Percentiles rank a stretch among this genome's conserved stretches.
These are phyloP conservation scores for Fusarium sp. DNA, from an alignment of 2,329 filamentous ascomycete genomes.

Conservation along the genomic window DNA sequence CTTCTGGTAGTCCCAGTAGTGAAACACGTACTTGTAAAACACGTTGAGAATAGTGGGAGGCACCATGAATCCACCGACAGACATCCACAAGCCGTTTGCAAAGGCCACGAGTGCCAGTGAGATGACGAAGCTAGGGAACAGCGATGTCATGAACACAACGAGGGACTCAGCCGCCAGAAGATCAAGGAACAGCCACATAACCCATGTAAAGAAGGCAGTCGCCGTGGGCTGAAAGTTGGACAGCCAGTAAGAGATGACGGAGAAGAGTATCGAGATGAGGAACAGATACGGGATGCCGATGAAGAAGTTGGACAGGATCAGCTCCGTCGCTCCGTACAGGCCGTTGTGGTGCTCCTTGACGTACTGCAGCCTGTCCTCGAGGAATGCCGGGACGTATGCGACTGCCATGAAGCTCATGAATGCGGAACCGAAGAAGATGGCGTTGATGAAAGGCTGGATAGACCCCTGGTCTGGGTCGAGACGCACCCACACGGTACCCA, in stretches of 20 bases:
- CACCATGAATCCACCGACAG: conserved; percentile 85
- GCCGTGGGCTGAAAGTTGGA: conserved; percentile 77
- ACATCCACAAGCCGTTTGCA: conserved; percentile 92
- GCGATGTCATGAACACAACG: conserved; percentile 78
- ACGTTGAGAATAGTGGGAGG: conserved; percentile 77
- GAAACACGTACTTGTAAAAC: conserved; percentile 89
- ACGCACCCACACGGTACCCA: conserved; percentile 89
- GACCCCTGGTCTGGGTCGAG: conserved; percentile 75
- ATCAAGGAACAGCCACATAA: conserved; percentile 88
- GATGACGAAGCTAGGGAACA: conserved; percentile 85
- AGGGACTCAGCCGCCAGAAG: conserved; percentile 85
- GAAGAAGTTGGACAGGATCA: conserved; percentile 83
- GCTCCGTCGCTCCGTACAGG: conserved; percentile 78
- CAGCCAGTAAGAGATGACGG: conserved; percentile 82
- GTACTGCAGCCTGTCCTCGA: conserved; percentile 64
- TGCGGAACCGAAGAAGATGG: conserved; percentile 80
- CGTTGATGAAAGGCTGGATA: conserved; percentile 86
- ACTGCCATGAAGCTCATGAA: conserved; percentile 88
- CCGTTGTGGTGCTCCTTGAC: conserved; percentile 81
- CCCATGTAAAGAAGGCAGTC: conserved; percentile 78
- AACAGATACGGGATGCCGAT: conserved; percentile 87
- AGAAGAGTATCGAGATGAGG: conserved; percentile 81
- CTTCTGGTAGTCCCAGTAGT: conserved; percentile 88
- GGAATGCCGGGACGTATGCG: conserved; percentile 85
- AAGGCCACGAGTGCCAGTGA: conserved; percentile 84